Evolutionary conservation across 176 grass and related monocot genomes (phyloP).

Genomic region (Raddia distichophylla): DNA sequence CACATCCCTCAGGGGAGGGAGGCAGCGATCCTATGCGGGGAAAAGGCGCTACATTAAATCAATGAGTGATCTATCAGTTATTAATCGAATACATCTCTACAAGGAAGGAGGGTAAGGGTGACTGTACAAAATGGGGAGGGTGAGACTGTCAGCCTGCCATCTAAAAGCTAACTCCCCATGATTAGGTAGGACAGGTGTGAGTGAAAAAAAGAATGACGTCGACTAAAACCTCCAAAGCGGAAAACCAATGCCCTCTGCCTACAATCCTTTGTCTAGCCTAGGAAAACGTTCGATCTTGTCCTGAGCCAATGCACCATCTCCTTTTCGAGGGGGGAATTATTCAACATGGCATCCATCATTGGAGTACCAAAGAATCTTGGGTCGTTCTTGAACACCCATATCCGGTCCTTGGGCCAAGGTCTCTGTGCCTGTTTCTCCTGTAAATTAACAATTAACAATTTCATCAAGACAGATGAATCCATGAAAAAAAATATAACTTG

Average conservation of each 20-base stretch:
- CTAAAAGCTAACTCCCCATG: slow-evolving; percentile 62
- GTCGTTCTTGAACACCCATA: slow-evolving; percentile 88
- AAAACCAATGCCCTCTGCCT: slow-evolving; percentile 44
- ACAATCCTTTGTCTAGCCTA: slow-evolving; percentile 64
- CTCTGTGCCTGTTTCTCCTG: slow-evolving; percentile 98
- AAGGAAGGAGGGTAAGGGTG: slow-evolving; percentile 31
- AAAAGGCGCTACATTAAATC: slow-evolving; percentile 56
- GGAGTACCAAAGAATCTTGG: slow-evolving; percentile 97
- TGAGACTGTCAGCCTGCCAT: slow-evolving; percentile 56
- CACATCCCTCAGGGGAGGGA: slow-evolving; percentile 26
- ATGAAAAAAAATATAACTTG: not conserved
- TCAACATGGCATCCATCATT: slow-evolving; percentile 87
- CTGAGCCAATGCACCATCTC: slow-evolving; percentile 99
- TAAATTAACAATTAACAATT: slow-evolving; percentile 43
- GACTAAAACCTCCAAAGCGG: slow-evolving; percentile 53
- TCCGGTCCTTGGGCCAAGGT: slow-evolving; percentile 94
- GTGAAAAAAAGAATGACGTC: slow-evolving; percentile 68
- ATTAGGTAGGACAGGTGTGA: slow-evolving; percentile 56
- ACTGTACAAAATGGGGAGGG: slow-evolving; percentile 58
- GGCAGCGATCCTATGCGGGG: slow-evolving; percentile 27
- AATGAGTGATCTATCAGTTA: slow-evolving; percentile 60
- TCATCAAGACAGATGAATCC: slow-evolving; percentile 17
- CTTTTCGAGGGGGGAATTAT: slow-evolving; percentile 87
- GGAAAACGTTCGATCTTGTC: slow-evolving; percentile 82
- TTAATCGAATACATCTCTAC: slow-evolving; percentile 70